Conservation (phyloP, 495 filamentous ascomycete genomes). For the Podospora tetraspora region DNA sequence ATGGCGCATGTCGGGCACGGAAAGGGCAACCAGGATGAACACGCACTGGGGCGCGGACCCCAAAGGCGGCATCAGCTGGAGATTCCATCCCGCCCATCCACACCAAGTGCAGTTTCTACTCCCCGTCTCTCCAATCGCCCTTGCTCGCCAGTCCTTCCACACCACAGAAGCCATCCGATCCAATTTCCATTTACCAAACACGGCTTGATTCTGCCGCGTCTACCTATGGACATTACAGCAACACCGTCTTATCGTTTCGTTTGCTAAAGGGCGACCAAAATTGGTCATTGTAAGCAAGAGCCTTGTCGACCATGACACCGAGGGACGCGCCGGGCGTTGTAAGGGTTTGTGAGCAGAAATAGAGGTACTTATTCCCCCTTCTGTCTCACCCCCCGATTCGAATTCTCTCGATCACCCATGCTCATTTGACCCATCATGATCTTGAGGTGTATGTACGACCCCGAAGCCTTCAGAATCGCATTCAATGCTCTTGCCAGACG, state of each 20-base stretch:
- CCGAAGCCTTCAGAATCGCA: not conserved
- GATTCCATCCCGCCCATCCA: not conserved
- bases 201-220: too few species aligned
- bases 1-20: not conserved
- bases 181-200: not conserved
- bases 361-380: too few species aligned
- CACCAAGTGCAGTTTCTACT: not conserved
- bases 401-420: not conserved
- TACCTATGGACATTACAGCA: too few species aligned
- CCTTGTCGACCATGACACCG: too few species aligned
- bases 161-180: not conserved
- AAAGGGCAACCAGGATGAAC: not conserved
- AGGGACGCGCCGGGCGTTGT: too few species aligned
- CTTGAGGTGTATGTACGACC: not conserved
- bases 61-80: not conserved
- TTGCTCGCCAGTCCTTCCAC: not conserved
- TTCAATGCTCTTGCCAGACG: not conserved
- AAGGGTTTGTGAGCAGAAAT: too few species aligned
- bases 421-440: not conserved
- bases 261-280: too few species aligned
- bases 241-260: too few species aligned
- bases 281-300: too few species aligned
- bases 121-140: not conserved
- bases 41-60: not conserved
- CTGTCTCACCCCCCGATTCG: too few species aligned